Conservation (phyloP, 768 basidiomycete species). For the Nidula microcarpa region DNA sequence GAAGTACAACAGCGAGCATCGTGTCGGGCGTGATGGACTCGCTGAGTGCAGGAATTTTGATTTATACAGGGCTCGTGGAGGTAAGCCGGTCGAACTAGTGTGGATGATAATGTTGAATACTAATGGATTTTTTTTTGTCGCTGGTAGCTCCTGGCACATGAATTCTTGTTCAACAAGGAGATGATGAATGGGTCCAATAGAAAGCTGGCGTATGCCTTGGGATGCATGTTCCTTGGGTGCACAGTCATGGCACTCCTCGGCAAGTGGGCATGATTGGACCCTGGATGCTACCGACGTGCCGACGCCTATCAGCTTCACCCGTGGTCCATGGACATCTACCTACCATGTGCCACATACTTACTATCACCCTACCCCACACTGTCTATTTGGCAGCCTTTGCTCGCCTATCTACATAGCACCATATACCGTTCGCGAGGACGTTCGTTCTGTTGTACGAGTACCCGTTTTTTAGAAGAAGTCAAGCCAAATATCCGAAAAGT, state of each 20-base stretch:
- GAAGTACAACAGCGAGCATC: slow-evolving; percentile 68
- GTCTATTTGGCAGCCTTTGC: not conserved
- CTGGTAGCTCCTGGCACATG: slow-evolving; percentile 79
- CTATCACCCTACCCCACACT: not conserved
- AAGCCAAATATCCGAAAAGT: not conserved
- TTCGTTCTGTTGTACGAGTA: not conserved
- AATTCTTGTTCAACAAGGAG: slow-evolving; percentile 87
- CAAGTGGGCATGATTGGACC: slow-evolving; percentile 66
- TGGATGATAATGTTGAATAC: not conserved
- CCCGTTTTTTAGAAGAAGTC: not conserved
- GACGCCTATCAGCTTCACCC: too few species aligned
- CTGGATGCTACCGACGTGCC: not conserved
- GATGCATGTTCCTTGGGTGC: slow-evolving; percentile 79
- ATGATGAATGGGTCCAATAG: slow-evolving; percentile 70
- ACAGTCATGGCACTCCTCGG: slow-evolving; percentile 92
- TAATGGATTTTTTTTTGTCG: slow-evolving; percentile 7
- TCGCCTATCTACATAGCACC: not conserved
- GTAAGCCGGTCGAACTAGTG: slow-evolving; percentile 26
- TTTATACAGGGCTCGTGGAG: slow-evolving; percentile 88
- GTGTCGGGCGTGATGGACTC: slow-evolving; percentile 86
- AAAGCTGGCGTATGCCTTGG: slow-evolving; percentile 68
- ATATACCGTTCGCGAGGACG: not conserved
- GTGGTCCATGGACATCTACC: too few species aligned
- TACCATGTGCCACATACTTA: not conserved
- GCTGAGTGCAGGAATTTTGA: slow-evolving; percentile 80